Conservation (phyloP, 2,329 filamentous ascomycete species). For the Ophiostoma himal-ulmi region DNA sequence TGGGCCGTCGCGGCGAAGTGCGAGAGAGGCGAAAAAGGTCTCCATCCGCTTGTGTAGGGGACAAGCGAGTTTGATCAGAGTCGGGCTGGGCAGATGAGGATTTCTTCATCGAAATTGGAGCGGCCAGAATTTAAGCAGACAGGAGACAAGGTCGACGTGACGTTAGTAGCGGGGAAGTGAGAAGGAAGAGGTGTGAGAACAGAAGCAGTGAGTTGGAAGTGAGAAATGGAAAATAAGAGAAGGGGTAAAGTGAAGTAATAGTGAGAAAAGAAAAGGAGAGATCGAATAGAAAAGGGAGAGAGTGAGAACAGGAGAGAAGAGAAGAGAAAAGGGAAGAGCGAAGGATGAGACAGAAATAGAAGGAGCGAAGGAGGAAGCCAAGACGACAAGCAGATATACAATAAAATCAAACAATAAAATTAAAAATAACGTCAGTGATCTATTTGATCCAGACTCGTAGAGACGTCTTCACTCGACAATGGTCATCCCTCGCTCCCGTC, state of each 20-base stretch:
- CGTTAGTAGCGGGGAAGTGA: neutral
- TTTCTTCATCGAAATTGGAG: conserved; percentile 55
- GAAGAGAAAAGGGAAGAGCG: neutral
- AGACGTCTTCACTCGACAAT: neutral
- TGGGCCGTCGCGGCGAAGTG: conserved; percentile 33
- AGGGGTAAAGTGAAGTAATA: neutral
- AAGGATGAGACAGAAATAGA: neutral
- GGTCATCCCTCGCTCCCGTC: neutral
- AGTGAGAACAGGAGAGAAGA: neutral
- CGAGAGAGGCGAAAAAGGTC: conserved; percentile 30
- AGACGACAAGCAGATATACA: neutral
- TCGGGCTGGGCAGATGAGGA: conserved; percentile 48
- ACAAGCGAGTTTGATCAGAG: conserved; percentile 53
- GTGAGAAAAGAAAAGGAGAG: neutral
- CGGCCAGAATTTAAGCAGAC: conserved; percentile 8
- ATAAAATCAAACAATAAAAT: conserved; percentile 8
- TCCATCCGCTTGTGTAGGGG: conserved; percentile 51
- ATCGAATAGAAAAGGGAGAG: neutral
- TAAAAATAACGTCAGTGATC: neutral
- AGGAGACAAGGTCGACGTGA: neutral
- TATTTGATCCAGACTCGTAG: neutral
- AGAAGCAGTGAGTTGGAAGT: neutral
- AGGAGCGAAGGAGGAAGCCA: neutral
- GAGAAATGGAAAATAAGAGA: neutral
- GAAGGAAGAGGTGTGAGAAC: neutral